Percentiles rank a stretch among this genome's conserved stretches.
phyloP scores from a whole-genome alignment of 495 filamentous ascomycete genomes.

The Elasticomyces elasticus region DNA sequence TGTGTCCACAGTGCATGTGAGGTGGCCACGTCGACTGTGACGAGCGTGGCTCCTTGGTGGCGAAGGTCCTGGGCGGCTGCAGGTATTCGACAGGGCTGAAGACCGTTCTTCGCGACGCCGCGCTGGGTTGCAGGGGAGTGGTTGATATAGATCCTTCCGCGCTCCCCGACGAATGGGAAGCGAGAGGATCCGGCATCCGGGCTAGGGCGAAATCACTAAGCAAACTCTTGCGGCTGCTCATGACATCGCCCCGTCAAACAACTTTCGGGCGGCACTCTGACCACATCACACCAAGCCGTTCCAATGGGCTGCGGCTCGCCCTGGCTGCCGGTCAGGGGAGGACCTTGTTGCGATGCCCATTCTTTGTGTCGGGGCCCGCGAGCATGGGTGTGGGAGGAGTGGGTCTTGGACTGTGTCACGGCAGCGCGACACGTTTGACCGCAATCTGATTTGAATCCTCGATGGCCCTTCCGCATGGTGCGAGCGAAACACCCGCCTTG shows the following conservation, averaged over 20 bases:
- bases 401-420: neutral
- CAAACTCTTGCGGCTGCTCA: conserved; percentile 1
- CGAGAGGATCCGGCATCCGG: neutral
- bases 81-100: too few species aligned
- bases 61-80: neutral
- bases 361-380: neutral
- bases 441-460: conserved; percentile 10
- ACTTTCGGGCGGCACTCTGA: conserved; percentile 6
- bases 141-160: too few species aligned
- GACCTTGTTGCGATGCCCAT: neutral
- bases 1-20: too few species aligned
- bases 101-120: too few species aligned
- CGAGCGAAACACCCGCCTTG: conserved; percentile 10
- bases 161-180: neutral
- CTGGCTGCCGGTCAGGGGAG: neutral
- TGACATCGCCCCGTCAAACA: conserved; percentile 10
- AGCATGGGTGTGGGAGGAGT: neutral
- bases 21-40: too few species aligned
- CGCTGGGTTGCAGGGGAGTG: too few species aligned
- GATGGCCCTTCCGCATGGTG: conserved; percentile 3
- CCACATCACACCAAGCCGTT: neutral
- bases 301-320: conserved; percentile 5
- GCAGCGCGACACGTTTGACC: conserved; percentile 7
- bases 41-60: neutral
- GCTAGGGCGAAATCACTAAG: neutral